phyloP scores from a whole-genome alignment of 192 early-diverging fungal genomes.

The Backusella morwellensis region DNA sequence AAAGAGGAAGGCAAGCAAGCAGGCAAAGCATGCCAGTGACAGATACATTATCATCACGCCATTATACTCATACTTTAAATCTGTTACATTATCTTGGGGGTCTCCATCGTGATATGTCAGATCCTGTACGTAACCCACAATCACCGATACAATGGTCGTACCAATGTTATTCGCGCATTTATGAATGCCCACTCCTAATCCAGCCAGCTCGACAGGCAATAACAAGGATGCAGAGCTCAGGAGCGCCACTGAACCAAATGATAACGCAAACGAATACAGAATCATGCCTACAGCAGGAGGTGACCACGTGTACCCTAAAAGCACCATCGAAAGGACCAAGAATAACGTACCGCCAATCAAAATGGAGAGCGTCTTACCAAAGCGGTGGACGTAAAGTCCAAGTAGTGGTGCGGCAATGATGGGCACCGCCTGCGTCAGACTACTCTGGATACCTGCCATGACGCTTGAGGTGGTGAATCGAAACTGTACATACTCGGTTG shows the following conservation, averaged over 20 bases:
- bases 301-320: constrained; percentile 50
- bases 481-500: constrained; percentile 32
- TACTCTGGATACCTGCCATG: constrained; percentile 35
- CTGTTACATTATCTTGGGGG: constrained; percentile 4
- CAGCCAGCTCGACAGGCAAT: constrained; percentile 46
- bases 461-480: constrained; percentile 19
- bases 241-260: constrained; percentile 50
- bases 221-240: constrained; percentile 53
- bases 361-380: constrained; percentile 48
- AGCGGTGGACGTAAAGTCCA: constrained; percentile 53
- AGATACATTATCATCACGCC: constrained; percentile 29
- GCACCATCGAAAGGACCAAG: constrained; percentile 19
- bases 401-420: constrained; percentile 50
- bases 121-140: constrained; percentile 60
- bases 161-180: constrained; percentile 63
- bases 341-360: constrained; percentile 22
- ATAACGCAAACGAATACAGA: constrained; percentile 54
- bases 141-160: constrained; percentile 55
- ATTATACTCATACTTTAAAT: constrained; percentile 19
- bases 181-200: constrained; percentile 56
- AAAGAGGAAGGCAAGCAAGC: constrained; percentile 6
- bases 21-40: not conserved
- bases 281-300: constrained; percentile 52
- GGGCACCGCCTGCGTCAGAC: constrained; percentile 53
- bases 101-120: constrained; percentile 30